Base-by-base conservation (phyloP, 352 stramenopile genomes). In the Pythium periplocum region DNA sequence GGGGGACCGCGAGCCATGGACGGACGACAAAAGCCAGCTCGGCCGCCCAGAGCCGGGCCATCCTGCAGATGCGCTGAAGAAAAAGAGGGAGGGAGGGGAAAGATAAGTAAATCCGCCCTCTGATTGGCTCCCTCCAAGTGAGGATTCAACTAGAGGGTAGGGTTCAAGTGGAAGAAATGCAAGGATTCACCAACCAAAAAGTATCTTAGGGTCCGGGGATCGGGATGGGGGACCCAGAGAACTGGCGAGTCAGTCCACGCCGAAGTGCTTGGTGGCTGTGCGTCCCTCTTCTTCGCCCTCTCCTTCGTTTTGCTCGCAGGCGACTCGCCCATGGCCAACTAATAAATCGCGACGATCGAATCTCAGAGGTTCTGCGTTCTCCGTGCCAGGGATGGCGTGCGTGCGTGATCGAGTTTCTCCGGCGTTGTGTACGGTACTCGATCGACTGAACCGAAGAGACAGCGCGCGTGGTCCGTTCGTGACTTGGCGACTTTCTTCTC, bases 91-190 rank as follows among this genome's bases (percentile, higher is more conserved):
- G 35, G 12, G 4, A 62, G 60, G 45, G 60, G 60, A 68, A 68
- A 68, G 60, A 68, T 68, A 48, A 57, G 60, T 39, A 62, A 55
- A 35, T 4, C 6, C 17, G 10, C 6, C 4, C 35, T 36, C 17
- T 57, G 60, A 68, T 68, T 68, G 60, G 60, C 44, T 50, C 35
- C 30, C 42, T 46, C 34, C 4, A 17, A 11, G 4, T 53, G 17
- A 53, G 60, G 54, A 68, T 68, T 68, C 60, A 68, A 68, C 48
- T 12, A 61, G 57, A 2, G 60, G 53, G 39, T 66, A 68, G 60
- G 60, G 60, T 10, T 45, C 17, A 12, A 4, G 31, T 3, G 36
- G 5, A 45, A 53, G 52, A 57, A 60, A 46, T 34, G 36, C 46
- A 64, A 66, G 40, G 48, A 30, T 32, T 43, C 38, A 44, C 47